Evolutionary conservation across 2,329 filamentous ascomycete genomes (phyloP), one percentile per base, ranked within the genome.

Genomic region (Fusarium sp.): DNA sequence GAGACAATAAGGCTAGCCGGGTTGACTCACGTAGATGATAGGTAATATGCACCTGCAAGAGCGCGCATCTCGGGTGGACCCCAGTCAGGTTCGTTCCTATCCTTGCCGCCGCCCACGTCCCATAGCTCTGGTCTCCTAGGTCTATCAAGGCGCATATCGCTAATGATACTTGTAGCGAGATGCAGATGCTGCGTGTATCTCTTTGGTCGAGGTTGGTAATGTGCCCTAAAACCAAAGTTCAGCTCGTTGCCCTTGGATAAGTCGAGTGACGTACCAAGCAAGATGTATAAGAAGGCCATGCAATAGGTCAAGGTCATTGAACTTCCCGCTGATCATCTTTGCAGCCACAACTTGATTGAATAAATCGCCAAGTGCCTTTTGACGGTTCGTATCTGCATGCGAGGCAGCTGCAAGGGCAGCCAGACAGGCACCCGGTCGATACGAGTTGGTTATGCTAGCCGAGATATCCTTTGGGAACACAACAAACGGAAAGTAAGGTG

Each of bases 281-380:
- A 82, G 59, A 37, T 77, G 68, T 6, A 82, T 73, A 1, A 82
- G 72, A 2, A 82, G 77, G 4, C 78, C 80, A 50, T 81, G 79
- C 0, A 82, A 27, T 2, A 82, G 40, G 37, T 82, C 80, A 0
- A 82, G 27, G 7, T 73, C 70, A 1, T 71, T 68, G 31, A 82
- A 75, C 2, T 69, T 62, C 1, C 77, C 79, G 0, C 60, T 57
- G 0, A 70, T 18, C 52, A 82, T 52, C 4, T 70, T 73, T 0
- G 52, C 45, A 0, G 73, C 70, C 0, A 82, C 62, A 0, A 78
- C 45, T 9, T 78, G 67, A 16, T 78, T 80, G 4, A 82, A 82
- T 3, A 78, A 52, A 1, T 38, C 64, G 0, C 75, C 73, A 0
- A 82, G 72, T 5, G 58, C 56, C 11, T 74, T 65, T 27, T 82